Conservation (phyloP, 176 grass and related monocot genomes). For the Elymus sibiricus region DNA sequence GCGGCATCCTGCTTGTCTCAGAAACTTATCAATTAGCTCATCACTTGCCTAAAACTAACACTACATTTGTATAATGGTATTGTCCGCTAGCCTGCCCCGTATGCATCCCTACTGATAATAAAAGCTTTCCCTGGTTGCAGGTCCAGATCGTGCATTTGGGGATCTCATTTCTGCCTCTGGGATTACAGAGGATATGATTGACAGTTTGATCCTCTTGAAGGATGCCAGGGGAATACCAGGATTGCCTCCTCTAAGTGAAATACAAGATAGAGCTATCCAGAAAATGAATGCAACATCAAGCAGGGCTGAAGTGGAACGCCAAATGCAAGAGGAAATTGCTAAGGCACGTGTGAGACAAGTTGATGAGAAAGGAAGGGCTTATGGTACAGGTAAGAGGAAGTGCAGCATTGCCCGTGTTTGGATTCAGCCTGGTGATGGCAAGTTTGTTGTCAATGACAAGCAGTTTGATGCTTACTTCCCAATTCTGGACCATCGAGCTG, state of each 20-base stretch:
- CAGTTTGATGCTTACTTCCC: constrained; percentile 95
- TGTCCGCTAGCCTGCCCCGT: too few relatives aligned
- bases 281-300: constrained; percentile 66
- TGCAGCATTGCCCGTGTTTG: constrained; percentile 89
- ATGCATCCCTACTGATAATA: not conserved
- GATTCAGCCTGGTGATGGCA: constrained; percentile 85
- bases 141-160: constrained; percentile 84
- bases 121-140: constrained; percentile 32
- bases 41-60: too few relatives aligned
- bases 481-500: constrained; percentile 84
- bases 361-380: constrained; percentile 93
- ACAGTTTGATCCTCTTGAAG: constrained; percentile 93
- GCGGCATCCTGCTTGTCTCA: too few relatives aligned
- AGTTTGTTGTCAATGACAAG: constrained; percentile 88
- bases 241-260: constrained; percentile 76
- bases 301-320: constrained; percentile 66
- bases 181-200: constrained; percentile 88
- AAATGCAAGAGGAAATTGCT: constrained; percentile 76
- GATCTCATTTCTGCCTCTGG: constrained; percentile 68
- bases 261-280: constrained; percentile 77
- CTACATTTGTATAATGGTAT: too few relatives aligned
- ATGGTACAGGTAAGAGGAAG: constrained; percentile 94
- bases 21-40: too few relatives aligned
- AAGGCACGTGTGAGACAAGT: constrained; percentile 74
- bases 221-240: constrained; percentile 59